A percentile compares a stretch with the other conserved stretches of the same genome.
These are phyloP conservation scores for Aphanocladium album DNA, from an alignment of 2,329 filamentous ascomycete species.

Conservation along the genomic window DNA sequence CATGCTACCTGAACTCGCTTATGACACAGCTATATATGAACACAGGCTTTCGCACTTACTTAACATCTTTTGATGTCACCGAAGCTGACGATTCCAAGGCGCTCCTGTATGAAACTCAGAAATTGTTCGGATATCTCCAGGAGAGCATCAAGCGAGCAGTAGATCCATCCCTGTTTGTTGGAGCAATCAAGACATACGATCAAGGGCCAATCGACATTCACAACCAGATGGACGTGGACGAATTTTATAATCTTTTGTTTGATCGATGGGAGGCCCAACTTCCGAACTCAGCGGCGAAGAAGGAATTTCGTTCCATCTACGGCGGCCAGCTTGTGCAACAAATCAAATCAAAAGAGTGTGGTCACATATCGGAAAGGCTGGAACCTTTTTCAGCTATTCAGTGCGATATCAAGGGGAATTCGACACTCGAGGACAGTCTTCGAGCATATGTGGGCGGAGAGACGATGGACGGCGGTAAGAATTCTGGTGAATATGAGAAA, in stretches of 20 bases:
- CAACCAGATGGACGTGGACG: slow-evolving; percentile 96
- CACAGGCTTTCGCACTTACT: slow-evolving; percentile 75
- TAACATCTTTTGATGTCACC: slow-evolving; percentile 59
- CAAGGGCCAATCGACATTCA: slow-evolving; percentile 78
- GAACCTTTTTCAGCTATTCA: slow-evolving; percentile 94
- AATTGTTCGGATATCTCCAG: slow-evolving; percentile 81
- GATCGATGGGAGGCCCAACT: slow-evolving; percentile 87
- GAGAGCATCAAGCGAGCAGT: slow-evolving; percentile 69
- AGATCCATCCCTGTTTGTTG: slow-evolving; percentile 68
- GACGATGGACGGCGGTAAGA: slow-evolving; percentile 79
- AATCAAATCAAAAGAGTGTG: slow-evolving; percentile 89
- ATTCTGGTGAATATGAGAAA: slow-evolving; percentile 20
- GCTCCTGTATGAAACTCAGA: slow-evolving; percentile 72
- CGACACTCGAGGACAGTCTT: slow-evolving; percentile 75
- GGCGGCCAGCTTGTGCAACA: slow-evolving; percentile 90
- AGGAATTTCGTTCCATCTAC: slow-evolving; percentile 74
- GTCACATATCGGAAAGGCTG: slow-evolving; percentile 84
- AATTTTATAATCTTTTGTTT: slow-evolving; percentile 93
- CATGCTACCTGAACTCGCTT: slow-evolving; percentile 94
- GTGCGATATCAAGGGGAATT: slow-evolving; percentile 93
- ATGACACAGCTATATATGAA: slow-evolving; percentile 98
- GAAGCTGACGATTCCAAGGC: slow-evolving; percentile 54
- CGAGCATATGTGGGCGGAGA: slow-evolving; percentile 95
- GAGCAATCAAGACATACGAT: slow-evolving; percentile 76
- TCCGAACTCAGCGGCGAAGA: slow-evolving; percentile 59